Base-by-base conservation (phyloP, 1,284 basidiomycete species). In the Cutaneotrichosporon cutaneum region DNA sequence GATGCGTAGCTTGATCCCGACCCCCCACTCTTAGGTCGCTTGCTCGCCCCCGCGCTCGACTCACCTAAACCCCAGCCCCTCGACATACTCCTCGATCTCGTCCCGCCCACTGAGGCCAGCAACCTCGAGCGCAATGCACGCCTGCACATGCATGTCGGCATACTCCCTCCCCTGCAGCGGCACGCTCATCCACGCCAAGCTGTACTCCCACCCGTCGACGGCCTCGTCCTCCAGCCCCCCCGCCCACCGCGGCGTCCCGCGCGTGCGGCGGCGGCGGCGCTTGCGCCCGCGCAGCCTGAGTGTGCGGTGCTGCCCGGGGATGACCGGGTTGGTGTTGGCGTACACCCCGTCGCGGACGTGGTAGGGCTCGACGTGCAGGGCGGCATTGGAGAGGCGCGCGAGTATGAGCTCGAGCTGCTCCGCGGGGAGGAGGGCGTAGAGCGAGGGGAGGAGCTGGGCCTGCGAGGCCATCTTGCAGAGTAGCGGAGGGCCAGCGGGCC, bases 61-160 rank as follows among this genome's bases (percentile, higher is more conserved):
- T 63, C 59, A 77, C 76, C 60, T 65, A 61, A 76, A 75, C 14
- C 74, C 75, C 21, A 78, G 35, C 2, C 62, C 52, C 26, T 66
- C 56, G 16, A 77, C 63, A 62, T 76, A 77, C 27, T 64, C 68
- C 62, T 75, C 69, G 16, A 76, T 68, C 16, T 75, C 74, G 14
- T 63, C 58, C 7, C 60, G 22, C 14, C 33, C 26, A 21, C 59
- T 62, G 56, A 63, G 21, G 3, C 72, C 70, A 11, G 61, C 63
- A 27, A 76, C 63, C 44, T 74, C 72, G 9, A 76, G 56, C 22
- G 60, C 69, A 8, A 76, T 60, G 26, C 69, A 59, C 22, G 73
- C 73, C 55, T 73, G 64, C 10, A 74, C 71, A 33, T 61, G 61
- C 61, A 74, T 70, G 47, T 73, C 70, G 10, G 67, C 61, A 58